A percentile compares a stretch with the other conserved stretches of the same genome.
Conservation (phyloP, 2,329 filamentous ascomycete species). For the Fusarium beomiforme region DNA sequence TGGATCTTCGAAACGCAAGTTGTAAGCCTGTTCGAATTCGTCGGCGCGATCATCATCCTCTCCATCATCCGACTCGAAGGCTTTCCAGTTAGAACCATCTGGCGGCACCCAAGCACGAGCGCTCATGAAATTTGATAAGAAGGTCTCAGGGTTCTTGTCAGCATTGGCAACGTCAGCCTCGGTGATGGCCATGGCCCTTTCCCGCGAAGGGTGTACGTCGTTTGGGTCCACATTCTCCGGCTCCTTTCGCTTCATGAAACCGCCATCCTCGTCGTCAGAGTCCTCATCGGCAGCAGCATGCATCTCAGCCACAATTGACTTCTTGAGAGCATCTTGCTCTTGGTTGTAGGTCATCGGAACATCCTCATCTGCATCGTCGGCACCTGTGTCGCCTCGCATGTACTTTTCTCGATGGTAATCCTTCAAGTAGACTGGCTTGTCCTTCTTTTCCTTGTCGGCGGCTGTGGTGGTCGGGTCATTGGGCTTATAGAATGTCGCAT, state of each 20-base stretch:
- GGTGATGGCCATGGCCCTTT: constrained; percentile 56
- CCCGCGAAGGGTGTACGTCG: constrained; percentile 67
- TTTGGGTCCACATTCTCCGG: constrained; percentile 54
- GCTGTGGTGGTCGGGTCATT: constrained; percentile 54
- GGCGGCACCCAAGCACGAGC: constrained; percentile 87
- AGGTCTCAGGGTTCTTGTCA: constrained; percentile 89
- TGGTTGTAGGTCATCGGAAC: constrained; percentile 79
- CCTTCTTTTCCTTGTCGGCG: constrained; percentile 64
- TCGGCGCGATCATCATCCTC: constrained; percentile 81
- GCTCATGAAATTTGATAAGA: constrained; percentile 95
- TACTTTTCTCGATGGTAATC: constrained; percentile 95
- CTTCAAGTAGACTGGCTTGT: constrained; percentile 85
- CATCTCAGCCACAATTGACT: constrained; percentile 81
- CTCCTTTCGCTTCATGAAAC: constrained; percentile 76
- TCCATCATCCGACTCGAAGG: constrained; percentile 93
- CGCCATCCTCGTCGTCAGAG: constrained; percentile 68
- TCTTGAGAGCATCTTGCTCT: constrained; percentile 87
- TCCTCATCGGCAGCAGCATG: constrained; percentile 69
- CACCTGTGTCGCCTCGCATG: constrained; percentile 74
- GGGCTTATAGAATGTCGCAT: constrained; percentile 80
- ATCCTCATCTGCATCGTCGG: constrained; percentile 66
- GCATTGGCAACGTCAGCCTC: constrained; percentile 77
- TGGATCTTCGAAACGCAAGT: constrained; percentile 94
- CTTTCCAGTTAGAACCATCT: constrained; percentile 73
- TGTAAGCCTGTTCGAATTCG: constrained; percentile 91